Evolutionary conservation across 1,284 basidiomycete species (phyloP).

Genomic region (Omphalotus olearius): DNA sequence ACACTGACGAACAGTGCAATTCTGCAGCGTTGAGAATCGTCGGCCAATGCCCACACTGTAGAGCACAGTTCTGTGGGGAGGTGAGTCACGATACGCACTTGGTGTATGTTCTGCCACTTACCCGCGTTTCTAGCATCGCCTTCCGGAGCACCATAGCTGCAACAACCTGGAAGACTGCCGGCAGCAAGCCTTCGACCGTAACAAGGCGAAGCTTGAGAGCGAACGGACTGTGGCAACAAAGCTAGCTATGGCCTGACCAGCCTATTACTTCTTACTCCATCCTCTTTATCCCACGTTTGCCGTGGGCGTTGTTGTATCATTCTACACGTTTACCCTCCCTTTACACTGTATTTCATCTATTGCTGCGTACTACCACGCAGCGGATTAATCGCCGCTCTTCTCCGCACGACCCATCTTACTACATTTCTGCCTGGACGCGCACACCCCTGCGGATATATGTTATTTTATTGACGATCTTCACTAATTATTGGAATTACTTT

Average conservation of each 20-base stretch:
- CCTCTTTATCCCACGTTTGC: background rate
- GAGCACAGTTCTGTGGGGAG: slow-evolving; percentile 67
- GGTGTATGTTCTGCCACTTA: slow-evolving; percentile 14
- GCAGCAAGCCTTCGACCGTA: slow-evolving; percentile 80
- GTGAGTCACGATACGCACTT: slow-evolving; percentile 43
- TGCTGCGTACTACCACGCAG: background rate
- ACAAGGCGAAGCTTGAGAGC: slow-evolving; percentile 81
- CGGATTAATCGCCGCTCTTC: too few relatives aligned
- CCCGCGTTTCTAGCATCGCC: slow-evolving; percentile 56
- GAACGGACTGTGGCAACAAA: slow-evolving; percentile 83
- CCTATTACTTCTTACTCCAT: slow-evolving; percentile 13
- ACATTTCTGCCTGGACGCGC: background rate
- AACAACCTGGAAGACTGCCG: slow-evolving; percentile 75
- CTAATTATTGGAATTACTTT: background rate
- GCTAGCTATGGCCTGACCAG: slow-evolving; percentile 68
- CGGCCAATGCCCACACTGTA: slow-evolving; percentile 78
- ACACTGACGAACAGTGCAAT: slow-evolving; percentile 63
- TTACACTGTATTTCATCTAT: slow-evolving; percentile 1
- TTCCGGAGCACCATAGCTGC: slow-evolving; percentile 80
- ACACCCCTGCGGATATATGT: background rate
- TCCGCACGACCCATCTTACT: too few relatives aligned
- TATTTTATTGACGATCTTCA: background rate
- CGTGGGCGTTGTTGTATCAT: slow-evolving; percentile 1
- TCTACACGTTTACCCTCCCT: background rate
- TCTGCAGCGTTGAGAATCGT: slow-evolving; percentile 77